A percentile compares a stretch with the other conserved stretches of the same genome.
These are phyloP conservation scores for Phytophthora constricta DNA, from an alignment of 352 stramenopile species.

Conservation along the genomic window DNA sequence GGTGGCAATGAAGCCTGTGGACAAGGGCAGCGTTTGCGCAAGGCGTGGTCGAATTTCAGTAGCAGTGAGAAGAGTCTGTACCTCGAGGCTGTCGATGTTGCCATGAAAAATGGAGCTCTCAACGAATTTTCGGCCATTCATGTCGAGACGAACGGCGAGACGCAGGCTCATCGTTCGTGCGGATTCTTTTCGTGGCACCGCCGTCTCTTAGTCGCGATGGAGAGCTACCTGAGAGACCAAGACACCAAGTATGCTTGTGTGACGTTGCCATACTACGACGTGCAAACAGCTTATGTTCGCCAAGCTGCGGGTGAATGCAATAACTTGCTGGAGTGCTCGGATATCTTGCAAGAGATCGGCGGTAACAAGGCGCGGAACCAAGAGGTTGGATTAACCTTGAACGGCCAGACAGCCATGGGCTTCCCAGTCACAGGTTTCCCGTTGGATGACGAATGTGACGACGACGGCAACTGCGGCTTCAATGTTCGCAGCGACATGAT, in stretches of 20 bases:
- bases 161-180: slow-evolving; percentile 54
- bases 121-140: slow-evolving; percentile 55
- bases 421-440: slow-evolving; percentile 33
- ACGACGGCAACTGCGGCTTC: slow-evolving; percentile 37
- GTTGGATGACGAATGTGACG: slow-evolving; percentile 38
- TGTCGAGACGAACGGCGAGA: slow-evolving; percentile 44
- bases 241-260: slow-evolving; percentile 55
- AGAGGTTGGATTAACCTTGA: slow-evolving; percentile 25
- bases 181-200: slow-evolving; percentile 70
- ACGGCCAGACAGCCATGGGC: slow-evolving; percentile 33
- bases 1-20: slow-evolving; percentile 49
- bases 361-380: slow-evolving; percentile 24
- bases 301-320: slow-evolving; percentile 41
- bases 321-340: slow-evolving; percentile 59
- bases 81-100: slow-evolving; percentile 45
- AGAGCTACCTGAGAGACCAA: slow-evolving; percentile 58
- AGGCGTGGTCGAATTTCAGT: slow-evolving; percentile 45
- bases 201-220: slow-evolving; percentile 56
- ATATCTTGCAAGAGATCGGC: slow-evolving; percentile 52
- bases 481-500: slow-evolving; percentile 44
- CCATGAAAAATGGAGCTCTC: slow-evolving; percentile 48
- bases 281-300: slow-evolving; percentile 59
- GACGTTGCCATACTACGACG: slow-evolving; percentile 71
- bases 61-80: slow-evolving; percentile 51
- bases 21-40: slow-evolving; percentile 39